phyloP scores from a whole-genome alignment of 768 basidiomycete genomes.

The Daedaleopsis sinensis region DNA sequence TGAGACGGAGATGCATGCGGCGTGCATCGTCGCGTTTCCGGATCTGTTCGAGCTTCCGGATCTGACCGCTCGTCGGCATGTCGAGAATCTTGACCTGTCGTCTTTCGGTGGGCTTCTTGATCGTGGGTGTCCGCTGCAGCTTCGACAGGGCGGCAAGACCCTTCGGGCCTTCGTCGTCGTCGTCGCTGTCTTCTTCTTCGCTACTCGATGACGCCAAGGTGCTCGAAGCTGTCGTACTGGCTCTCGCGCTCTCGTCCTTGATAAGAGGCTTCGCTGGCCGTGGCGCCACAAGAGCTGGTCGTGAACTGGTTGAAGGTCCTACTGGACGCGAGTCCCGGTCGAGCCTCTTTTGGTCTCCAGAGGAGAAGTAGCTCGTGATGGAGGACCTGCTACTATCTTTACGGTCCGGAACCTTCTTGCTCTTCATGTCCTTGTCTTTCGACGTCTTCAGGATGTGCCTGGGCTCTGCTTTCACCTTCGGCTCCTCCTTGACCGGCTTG shows the following conservation, averaged over 20 bases:
- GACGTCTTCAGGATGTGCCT: conserved; percentile 15
- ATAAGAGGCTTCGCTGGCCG: background rate
- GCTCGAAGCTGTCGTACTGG: conserved; percentile 25
- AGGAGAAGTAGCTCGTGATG: conserved; percentile 27
- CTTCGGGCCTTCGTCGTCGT: conserved; percentile 44
- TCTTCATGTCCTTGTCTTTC: conserved; percentile 5
- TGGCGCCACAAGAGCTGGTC: conserved; percentile 7
- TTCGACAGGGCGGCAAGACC: conserved; percentile 57
- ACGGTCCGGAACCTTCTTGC: background rate
- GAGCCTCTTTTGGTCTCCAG: conserved; percentile 40
- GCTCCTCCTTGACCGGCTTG: conserved; percentile 12
- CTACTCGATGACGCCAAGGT: conserved; percentile 46
- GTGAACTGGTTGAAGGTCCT: background rate
- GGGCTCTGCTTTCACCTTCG: conserved; percentile 10
- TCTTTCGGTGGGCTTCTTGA: conserved; percentile 58
- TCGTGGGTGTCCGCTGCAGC: conserved; percentile 62
- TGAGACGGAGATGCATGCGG: conserved; percentile 66
- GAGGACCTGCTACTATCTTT: conserved; percentile 10
- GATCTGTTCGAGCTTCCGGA: conserved; percentile 52
- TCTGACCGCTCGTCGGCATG: conserved; percentile 44
- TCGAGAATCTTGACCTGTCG: conserved; percentile 69
- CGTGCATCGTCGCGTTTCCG: conserved; percentile 63
- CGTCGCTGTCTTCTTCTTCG: conserved; percentile 54
- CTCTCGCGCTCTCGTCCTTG: conserved; percentile 19
- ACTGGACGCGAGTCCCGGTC: conserved; percentile 29